Conservation (phyloP, 2,329 filamentous ascomycete species). For the Neofusicoccum parvum region DNA sequence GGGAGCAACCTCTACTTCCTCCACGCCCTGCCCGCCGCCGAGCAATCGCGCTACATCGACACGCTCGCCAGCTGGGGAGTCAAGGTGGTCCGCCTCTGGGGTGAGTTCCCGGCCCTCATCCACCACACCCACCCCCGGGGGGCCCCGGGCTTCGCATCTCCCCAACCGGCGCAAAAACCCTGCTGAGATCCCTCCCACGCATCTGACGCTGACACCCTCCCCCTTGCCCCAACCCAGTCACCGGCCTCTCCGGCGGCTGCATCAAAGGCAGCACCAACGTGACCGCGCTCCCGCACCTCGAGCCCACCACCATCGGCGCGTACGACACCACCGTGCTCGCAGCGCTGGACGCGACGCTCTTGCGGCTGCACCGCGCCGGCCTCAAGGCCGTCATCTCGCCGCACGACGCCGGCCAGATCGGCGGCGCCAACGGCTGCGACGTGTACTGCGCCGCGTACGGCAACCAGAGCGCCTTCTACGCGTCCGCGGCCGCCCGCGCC, state of each 20-base stretch:
- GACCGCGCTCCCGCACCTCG: slow-evolving; percentile 9
- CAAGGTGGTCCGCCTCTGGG: slow-evolving; percentile 37
- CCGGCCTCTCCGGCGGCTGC: slow-evolving; percentile 25
- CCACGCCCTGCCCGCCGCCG: slow-evolving; percentile 30
- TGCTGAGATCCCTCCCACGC: not conserved
- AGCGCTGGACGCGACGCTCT: slow-evolving; percentile 24
- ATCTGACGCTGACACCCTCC: not conserved
- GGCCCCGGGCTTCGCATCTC: not conserved
- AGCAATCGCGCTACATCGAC: slow-evolving; percentile 31
- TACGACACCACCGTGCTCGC: slow-evolving; percentile 24
- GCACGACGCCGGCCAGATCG: slow-evolving; percentile 23
- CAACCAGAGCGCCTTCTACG: slow-evolving; percentile 22
- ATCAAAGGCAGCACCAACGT: slow-evolving; percentile 33
- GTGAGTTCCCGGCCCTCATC: slow-evolving; percentile 25
- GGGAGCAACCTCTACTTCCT: slow-evolving; percentile 36
- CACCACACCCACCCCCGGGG: not conserved
- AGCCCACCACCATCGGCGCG: slow-evolving; percentile 13
- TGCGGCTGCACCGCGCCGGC: slow-evolving; percentile 19
- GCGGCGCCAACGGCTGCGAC: not conserved
- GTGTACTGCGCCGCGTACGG: not conserved
- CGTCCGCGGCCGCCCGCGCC: slow-evolving; percentile 2
- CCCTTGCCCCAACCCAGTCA: slow-evolving; percentile 10
- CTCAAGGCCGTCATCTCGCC: slow-evolving; percentile 25
- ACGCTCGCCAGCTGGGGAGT: slow-evolving; percentile 30
- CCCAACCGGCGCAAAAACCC: not conserved